A percentile compares a stretch with the other conserved stretches of the same genome.
Evolutionary conservation across 2,329 filamentous ascomycete species (phyloP).

Genomic region (Berkeleyomyces basicola): DNA sequence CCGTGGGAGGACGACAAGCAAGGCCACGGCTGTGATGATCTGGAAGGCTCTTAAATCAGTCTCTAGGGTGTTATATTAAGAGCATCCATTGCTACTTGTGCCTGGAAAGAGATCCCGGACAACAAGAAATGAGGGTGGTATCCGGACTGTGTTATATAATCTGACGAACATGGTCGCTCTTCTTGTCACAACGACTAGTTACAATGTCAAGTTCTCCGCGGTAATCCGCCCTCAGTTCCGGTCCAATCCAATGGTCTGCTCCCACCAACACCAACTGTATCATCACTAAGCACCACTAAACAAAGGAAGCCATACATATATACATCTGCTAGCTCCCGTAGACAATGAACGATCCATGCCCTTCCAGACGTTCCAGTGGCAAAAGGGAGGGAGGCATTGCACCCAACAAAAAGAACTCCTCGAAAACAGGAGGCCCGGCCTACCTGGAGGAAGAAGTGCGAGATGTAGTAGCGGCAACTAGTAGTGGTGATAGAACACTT

Average conservation of each 20-base stretch:
- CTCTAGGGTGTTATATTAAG: background rate
- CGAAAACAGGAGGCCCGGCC: no score
- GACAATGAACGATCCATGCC: background rate
- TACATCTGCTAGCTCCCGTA: background rate
- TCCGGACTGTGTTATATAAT: background rate
- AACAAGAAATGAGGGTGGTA: background rate
- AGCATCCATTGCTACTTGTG: background rate
- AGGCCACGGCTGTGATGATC: background rate
- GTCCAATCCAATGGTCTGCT: background rate
- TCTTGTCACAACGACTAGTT: background rate
- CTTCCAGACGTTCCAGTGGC: background rate
- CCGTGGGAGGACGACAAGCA: no score
- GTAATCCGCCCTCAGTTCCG: background rate
- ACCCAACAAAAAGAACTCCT: no score
- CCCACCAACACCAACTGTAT: background rate
- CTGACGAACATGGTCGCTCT: no score
- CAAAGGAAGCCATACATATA: background rate
- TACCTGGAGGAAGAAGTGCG: no score
- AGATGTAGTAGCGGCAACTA: no score
- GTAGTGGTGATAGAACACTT: no score
- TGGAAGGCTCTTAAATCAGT: no score
- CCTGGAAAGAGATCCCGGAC: background rate
- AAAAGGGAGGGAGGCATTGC: background rate
- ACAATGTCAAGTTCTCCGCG: background rate
- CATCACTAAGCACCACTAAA: background rate